Evolutionary conservation across 2,329 filamentous ascomycete species (phyloP).

Genomic region (Echinosphaeria canescens): DNA sequence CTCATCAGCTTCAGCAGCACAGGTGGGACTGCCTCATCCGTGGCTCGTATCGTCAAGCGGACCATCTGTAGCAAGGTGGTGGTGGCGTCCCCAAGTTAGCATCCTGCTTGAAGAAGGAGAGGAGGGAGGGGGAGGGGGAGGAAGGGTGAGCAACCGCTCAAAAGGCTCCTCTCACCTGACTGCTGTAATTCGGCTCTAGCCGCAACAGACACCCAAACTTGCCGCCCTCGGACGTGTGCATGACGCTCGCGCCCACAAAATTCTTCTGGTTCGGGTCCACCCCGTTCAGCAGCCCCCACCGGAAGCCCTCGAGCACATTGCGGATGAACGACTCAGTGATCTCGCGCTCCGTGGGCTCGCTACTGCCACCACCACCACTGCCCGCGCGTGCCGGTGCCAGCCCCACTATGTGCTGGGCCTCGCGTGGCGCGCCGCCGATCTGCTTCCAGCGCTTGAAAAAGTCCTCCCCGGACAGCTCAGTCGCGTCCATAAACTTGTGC

Average conservation of each 20-base stretch:
- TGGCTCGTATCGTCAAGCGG: conserved; percentile 81
- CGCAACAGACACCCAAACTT: conserved; percentile 90
- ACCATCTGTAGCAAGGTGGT: conserved; percentile 50
- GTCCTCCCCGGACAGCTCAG: conserved; percentile 69
- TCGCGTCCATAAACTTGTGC: conserved; percentile 94
- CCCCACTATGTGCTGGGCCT: conserved; percentile 74
- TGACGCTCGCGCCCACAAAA: conserved; percentile 73
- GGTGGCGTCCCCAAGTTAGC: background rate
- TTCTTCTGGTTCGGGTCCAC: conserved; percentile 92
- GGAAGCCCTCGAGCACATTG: conserved; percentile 60
- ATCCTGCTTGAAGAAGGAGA: background rate
- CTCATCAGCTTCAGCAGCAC: conserved; percentile 75
- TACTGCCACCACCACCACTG: too few species aligned
- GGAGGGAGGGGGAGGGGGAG: too few species aligned
- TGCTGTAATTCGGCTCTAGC: conserved; percentile 83
- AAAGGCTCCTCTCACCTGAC: conserved; percentile 41
- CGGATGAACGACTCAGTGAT: conserved; percentile 52
- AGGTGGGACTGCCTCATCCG: conserved; percentile 70
- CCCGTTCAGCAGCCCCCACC: conserved; percentile 66
- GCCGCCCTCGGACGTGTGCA: conserved; percentile 62
- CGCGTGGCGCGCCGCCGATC: conserved; percentile 72
- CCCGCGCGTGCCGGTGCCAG: conserved; percentile 19
- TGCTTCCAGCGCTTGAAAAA: conserved; percentile 99
- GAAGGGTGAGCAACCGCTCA: background rate
- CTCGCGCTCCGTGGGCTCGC: conserved; percentile 31